Conservation (phyloP, 2,329 filamentous ascomycete species). For the Acephala macrosclerotiorum region DNA sequence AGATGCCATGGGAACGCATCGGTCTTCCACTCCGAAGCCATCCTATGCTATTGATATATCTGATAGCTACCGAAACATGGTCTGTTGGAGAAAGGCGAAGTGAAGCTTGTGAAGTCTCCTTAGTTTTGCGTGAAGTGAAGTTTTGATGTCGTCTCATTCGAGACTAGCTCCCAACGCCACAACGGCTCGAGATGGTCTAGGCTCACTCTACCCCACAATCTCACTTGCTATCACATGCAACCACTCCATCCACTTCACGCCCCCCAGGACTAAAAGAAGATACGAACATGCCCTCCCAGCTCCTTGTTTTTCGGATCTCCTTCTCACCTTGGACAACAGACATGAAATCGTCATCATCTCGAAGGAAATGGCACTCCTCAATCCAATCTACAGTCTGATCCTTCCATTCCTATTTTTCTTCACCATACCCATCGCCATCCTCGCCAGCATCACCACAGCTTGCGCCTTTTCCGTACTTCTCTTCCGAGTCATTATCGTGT, state of each 20-base stretch:
- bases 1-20: slow-evolving; percentile 70
- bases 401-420: slow-evolving; percentile 69
- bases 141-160: not conserved
- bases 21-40: slow-evolving; percentile 8
- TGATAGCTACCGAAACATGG: no score
- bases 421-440: slow-evolving; percentile 67
- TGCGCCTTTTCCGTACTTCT: slow-evolving; percentile 68
- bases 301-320: not conserved
- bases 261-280: not conserved
- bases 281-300: not conserved
- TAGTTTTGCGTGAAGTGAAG: not conserved
- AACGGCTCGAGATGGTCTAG: not conserved
- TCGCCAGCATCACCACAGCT: slow-evolving; percentile 68
- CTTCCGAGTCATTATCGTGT: slow-evolving; percentile 66
- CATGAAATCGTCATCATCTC: slow-evolving; percentile 19
- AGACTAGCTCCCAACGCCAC: not conserved
- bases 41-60: no score
- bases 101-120: not conserved
- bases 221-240: slow-evolving; percentile 7
- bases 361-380: slow-evolving; percentile 58
- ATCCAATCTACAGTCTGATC: slow-evolving; percentile 61
- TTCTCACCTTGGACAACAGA: not conserved
- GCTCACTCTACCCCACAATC: slow-evolving; percentile 2
- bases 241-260: not conserved
- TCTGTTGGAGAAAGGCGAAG: no score